These are phyloP conservation scores for Yarrowia sp. DNA, from an alignment of 805 yeast genomes.

Conservation along the genomic window DNA sequence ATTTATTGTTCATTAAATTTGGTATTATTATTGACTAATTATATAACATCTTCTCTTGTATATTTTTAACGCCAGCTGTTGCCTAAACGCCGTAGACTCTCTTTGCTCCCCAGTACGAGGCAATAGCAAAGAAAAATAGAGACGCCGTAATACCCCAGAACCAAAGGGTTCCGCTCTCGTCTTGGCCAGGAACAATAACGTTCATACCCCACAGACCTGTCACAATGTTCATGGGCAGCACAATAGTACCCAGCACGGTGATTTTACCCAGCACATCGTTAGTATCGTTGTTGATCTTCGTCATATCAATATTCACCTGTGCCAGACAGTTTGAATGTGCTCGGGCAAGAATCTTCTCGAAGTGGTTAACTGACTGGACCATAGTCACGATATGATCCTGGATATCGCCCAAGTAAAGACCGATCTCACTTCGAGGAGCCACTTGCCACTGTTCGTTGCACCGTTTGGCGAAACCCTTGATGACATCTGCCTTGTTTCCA, in stretches of 20 bases:
- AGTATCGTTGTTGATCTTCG: conserved; percentile 93
- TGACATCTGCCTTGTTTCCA: conserved; percentile 96
- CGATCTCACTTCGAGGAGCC: conserved; percentile 81
- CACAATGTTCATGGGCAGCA: conserved; percentile 88
- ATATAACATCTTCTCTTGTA: too few relatives aligned
- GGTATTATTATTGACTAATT: too few relatives aligned
- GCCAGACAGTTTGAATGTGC: conserved; percentile 97
- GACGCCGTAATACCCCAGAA: conserved; percentile 46
- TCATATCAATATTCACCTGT: conserved; percentile 96
- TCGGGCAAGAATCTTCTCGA: conserved; percentile 87
- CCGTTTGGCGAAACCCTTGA: conserved; percentile 89
- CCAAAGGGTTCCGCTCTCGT: conserved; percentile 59
- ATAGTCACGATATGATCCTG: conserved; percentile 97
- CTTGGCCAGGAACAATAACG: conserved; percentile 93
- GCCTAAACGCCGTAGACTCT: conserved; percentile 26
- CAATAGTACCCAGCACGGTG: conserved; percentile 91
- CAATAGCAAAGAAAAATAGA: conserved; percentile 38
- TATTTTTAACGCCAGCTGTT: too few relatives aligned
- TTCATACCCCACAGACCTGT: conserved; percentile 99
- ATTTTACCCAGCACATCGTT: conserved; percentile 93
- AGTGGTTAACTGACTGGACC: conserved; percentile 93
- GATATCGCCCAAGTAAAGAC: conserved; percentile 92
- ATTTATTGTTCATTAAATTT: too few relatives aligned
- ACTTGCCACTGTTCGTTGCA: conserved; percentile 82
- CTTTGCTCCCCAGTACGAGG: conserved; percentile 32